Percentiles rank a stretch among this genome's conserved stretches.
Evolutionary conservation across 73 alveolate genomes (phyloP).

Genomic region (Diophrys sp.): DNA sequence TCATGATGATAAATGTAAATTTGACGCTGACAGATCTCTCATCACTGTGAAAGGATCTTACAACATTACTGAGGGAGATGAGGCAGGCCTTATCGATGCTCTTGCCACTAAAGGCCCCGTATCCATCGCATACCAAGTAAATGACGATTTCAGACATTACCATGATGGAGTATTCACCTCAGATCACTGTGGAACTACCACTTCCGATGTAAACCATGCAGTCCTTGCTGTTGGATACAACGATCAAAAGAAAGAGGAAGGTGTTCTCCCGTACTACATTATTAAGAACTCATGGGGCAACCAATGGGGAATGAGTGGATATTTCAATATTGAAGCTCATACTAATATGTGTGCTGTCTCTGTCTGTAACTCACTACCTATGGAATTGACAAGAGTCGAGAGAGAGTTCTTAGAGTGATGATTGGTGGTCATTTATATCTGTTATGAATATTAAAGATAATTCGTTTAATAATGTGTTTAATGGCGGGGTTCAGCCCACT

Average conservation of each 20-base stretch:
- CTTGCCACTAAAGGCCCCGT: constrained; percentile 56
- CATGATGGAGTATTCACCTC: constrained; percentile 52
- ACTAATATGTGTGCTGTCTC: constrained; percentile 78
- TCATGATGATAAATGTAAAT: constrained; percentile 27
- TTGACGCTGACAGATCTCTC: constrained; percentile 14
- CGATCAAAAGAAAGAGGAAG: constrained; percentile 29
- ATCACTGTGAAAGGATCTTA: constrained; percentile 49
- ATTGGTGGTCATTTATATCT: no score
- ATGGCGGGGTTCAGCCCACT: no score
- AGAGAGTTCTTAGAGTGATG: no score
- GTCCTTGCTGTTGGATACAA: constrained; percentile 91
- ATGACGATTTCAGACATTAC: constrained; percentile 59
- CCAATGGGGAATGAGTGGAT: constrained; percentile 86
- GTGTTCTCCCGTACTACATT: constrained; percentile 56
- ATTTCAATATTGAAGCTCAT: constrained; percentile 74
- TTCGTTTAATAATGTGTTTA: no score
- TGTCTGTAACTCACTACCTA: constrained; percentile 63
- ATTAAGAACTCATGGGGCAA: constrained; percentile 92
- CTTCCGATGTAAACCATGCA: constrained; percentile 80
- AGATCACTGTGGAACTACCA: constrained; percentile 34
- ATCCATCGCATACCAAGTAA: constrained; percentile 61
- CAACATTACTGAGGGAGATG: constrained; percentile 55
- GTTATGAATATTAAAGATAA: no score
- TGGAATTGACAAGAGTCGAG: constrained; percentile 25
- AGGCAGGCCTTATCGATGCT: constrained; percentile 43